Percentiles rank a stretch among this genome's conserved stretches.
Conservation (phyloP, 108 stramenopile species). For the Fistulifera solaris region DNA sequence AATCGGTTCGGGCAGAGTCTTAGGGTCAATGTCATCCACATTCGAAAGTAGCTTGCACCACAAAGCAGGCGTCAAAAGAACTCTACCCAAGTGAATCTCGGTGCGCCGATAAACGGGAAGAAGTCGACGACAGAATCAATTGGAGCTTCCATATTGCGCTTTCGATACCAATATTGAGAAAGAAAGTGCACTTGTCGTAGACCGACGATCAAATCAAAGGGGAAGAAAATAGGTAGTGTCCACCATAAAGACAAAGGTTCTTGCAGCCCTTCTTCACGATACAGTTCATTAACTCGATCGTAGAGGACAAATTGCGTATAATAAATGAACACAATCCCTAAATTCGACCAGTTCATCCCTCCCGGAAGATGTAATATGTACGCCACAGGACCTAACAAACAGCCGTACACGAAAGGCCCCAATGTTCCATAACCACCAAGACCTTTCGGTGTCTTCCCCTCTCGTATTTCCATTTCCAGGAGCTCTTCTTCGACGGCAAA, state of each 20-base stretch:
- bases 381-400: constrained; percentile 26
- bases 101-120: constrained; percentile 25
- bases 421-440: constrained; percentile 40
- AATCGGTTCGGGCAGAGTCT: constrained; percentile 14
- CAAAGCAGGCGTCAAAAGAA: constrained; percentile 20
- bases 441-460: constrained; percentile 16
- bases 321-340: constrained; percentile 17
- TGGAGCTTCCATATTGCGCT: constrained; percentile 13
- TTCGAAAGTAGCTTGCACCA: constrained; percentile 22
- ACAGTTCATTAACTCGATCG: constrained; percentile 27
- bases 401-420: constrained; percentile 14
- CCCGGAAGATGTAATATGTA: constrained; percentile 20
- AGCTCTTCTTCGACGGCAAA: constrained; percentile 44
- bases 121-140: constrained; percentile 24
- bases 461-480: constrained; percentile 26
- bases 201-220: constrained; percentile 33
- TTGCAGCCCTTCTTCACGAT: constrained; percentile 1
- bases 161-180: constrained; percentile 19
- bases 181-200: constrained; percentile 34
- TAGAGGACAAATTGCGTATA: constrained; percentile 32
- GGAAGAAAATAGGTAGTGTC: constrained; percentile 30
- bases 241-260: constrained; percentile 15
- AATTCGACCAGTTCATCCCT: constrained; percentile 17
- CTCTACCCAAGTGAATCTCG: constrained; percentile 24
- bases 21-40: constrained; percentile 16